These are phyloP conservation scores for Podospora conica DNA, from an alignment of 495 filamentous ascomycete species.

Conservation along the genomic window DNA sequence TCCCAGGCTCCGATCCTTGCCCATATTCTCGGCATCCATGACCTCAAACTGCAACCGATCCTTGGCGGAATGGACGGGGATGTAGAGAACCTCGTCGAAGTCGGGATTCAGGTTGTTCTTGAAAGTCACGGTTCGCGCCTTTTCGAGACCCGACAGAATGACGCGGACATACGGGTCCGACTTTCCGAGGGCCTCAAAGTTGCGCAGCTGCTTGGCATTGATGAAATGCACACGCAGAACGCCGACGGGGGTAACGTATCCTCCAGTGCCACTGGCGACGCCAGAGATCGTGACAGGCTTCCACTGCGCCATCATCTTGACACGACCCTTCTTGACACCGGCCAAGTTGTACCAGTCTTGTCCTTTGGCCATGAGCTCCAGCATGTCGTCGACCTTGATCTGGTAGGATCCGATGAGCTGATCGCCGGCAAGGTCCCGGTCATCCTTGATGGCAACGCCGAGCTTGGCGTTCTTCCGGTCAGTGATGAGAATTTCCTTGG, in stretches of 20 bases:
- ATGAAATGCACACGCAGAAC: constrained; percentile 93
- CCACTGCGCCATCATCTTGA: constrained; percentile 86
- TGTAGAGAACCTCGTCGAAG: constrained; percentile 93
- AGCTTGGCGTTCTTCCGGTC: constrained; percentile 84
- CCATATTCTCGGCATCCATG: constrained; percentile 90
- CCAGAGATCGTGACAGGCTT: constrained; percentile 86
- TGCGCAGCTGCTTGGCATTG: constrained; percentile 73
- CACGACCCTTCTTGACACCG: constrained; percentile 74
- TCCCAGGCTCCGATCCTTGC: constrained; percentile 81
- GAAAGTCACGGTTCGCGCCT: constrained; percentile 87
- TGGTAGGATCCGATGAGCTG: constrained; percentile 85
- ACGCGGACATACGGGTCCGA: constrained; percentile 92
- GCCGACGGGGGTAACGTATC: constrained; percentile 88
- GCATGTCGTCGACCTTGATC: constrained; percentile 88
- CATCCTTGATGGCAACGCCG: constrained; percentile 90
- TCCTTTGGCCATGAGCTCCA: constrained; percentile 84
- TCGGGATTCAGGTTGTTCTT: constrained; percentile 92
- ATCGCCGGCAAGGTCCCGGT: constrained; percentile 76
- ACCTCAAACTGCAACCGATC: constrained; percentile 86
- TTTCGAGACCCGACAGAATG: constrained; percentile 81
- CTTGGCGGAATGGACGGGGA: constrained; percentile 79
- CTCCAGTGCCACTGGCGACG: constrained; percentile 64
- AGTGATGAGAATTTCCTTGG: constrained; percentile 88
- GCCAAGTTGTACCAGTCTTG: constrained; percentile 93
- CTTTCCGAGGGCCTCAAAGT: constrained; percentile 92